Evolutionary conservation across 73 alveolate species (phyloP).

Genomic region (Paramecium sonneborni): DNA sequence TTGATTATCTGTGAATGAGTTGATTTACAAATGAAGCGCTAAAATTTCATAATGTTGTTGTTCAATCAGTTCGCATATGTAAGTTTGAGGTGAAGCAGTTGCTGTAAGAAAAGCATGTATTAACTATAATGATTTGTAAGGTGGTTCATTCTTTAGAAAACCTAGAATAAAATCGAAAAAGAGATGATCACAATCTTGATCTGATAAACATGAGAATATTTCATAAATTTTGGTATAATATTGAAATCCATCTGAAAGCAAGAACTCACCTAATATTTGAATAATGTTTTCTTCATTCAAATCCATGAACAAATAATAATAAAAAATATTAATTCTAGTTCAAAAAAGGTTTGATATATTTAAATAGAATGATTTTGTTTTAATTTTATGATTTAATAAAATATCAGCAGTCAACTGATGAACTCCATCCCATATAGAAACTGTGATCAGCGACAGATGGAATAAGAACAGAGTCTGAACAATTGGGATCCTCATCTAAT

Average conservation of each 20-base stretch:
- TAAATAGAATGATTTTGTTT: not conserved
- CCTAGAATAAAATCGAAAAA: not conserved
- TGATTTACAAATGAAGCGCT: not conserved
- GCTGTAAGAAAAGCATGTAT: not conserved
- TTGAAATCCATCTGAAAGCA: not conserved
- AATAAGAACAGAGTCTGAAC: not conserved
- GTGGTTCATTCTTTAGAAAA: not conserved
- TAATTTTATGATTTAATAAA: not conserved
- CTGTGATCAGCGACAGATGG: constrained; percentile 24
- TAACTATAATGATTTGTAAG: not conserved
- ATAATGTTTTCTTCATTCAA: not conserved
- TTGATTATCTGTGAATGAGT: not conserved
- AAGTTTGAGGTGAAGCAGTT: not conserved
- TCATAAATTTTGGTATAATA: not conserved
- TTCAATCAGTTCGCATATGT: not conserved
- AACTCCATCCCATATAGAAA: not conserved
- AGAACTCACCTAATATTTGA: not conserved
- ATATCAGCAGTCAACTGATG: not conserved
- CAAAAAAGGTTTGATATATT: not conserved
- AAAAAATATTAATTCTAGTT: not conserved
- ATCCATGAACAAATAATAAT: not conserved
- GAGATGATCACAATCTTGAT: constrained; percentile 6
- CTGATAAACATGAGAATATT: not conserved
- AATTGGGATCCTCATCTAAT: constrained; percentile 7
- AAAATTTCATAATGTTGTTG: not conserved